These are phyloP conservation scores for Citropsis articulata DNA, from an alignment of 345 rosid genomes.

Conservation along the genomic window DNA sequence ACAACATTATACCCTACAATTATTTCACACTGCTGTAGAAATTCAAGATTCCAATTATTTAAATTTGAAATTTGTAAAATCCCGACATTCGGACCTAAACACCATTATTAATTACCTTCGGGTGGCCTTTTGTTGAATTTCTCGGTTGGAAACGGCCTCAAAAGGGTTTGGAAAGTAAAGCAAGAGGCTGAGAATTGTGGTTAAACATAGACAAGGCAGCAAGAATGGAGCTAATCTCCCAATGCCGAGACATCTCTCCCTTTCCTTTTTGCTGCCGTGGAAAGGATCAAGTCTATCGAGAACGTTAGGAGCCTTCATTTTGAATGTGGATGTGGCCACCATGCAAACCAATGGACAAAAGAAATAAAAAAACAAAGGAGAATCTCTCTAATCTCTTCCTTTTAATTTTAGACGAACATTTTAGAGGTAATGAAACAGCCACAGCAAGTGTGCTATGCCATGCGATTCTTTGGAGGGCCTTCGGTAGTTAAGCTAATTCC, in stretches of 20 bases:
- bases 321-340: not conserved
- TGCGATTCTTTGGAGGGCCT: not conserved
- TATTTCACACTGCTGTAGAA: too few relatives aligned
- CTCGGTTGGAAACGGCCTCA: not conserved
- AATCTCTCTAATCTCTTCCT: too few relatives aligned
- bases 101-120: conserved; percentile 10
- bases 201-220: not conserved
- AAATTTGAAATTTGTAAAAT: too few relatives aligned
- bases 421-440: too few relatives aligned
- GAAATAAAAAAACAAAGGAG: too few relatives aligned
- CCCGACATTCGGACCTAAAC: too few relatives aligned
- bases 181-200: not conserved
- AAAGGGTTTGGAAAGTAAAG: not conserved
- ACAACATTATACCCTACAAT: too few relatives aligned
- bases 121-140: not conserved
- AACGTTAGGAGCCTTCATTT: not conserved
- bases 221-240: conserved; percentile 1
- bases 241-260: not conserved
- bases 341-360: not conserved
- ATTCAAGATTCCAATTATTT: too few relatives aligned
- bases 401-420: too few relatives aligned
- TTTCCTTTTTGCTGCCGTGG: not conserved
- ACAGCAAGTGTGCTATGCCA: not conserved
- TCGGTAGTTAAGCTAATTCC: not conserved
- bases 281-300: not conserved